These are phyloP conservation scores for Zygosaccharomyces pseudobailii DNA, from an alignment of 1,139 yeast species.

Conservation along the genomic window DNA sequence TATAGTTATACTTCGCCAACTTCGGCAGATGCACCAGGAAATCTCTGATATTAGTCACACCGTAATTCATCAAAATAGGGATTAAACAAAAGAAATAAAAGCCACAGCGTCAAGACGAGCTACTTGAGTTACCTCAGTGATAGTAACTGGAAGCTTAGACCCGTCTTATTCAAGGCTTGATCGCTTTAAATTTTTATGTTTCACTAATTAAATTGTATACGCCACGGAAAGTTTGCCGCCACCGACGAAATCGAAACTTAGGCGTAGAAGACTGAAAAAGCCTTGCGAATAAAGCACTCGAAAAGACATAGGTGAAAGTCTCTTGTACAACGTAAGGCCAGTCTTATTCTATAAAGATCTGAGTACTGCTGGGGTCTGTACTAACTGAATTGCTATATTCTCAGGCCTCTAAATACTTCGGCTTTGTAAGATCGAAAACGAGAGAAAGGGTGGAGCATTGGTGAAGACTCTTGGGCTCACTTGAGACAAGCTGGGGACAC, in stretches of 20 bases:
- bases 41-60: slow-evolving; percentile 18
- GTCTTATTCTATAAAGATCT: too few species aligned
- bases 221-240: slow-evolving; percentile 6
- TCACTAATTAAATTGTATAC: not conserved
- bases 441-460: too few species aligned
- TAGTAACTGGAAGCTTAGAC: not conserved
- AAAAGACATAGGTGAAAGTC: too few species aligned
- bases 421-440: too few species aligned
- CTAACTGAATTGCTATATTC: too few species aligned
- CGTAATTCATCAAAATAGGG: slow-evolving; percentile 3
- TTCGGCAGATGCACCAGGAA: slow-evolving; percentile 25
- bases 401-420: too few species aligned
- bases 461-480: not conserved
- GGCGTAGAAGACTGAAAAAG: too few species aligned
- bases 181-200: not conserved
- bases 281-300: too few species aligned
- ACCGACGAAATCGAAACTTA: not conserved
- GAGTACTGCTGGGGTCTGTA: too few species aligned
- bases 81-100: not conserved
- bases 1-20: slow-evolving; percentile 22
- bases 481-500: not conserved
- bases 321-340: too few species aligned
- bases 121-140: not conserved
- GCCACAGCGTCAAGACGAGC: not conserved
- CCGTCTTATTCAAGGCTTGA: not conserved